These are phyloP conservation scores for Pseudogymnoascus sp. DNA, from an alignment of 2,329 filamentous ascomycete genomes.

Conservation along the genomic window DNA sequence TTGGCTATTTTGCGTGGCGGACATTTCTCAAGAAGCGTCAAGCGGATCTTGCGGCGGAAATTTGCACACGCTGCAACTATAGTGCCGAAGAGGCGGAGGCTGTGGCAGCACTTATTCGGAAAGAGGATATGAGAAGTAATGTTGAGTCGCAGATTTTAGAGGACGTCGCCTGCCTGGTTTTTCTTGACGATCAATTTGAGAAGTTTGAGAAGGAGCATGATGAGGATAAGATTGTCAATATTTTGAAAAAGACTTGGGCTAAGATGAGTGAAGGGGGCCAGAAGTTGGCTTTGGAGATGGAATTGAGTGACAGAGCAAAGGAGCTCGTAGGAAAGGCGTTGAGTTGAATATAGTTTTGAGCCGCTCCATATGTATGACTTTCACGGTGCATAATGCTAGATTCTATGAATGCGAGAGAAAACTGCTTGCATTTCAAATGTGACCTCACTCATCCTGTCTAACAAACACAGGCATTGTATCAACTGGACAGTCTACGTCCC, in stretches of 20 bases:
- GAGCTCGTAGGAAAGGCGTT: slow-evolving; percentile 56
- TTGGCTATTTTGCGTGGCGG: slow-evolving; percentile 75
- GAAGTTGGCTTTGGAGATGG: slow-evolving; percentile 56
- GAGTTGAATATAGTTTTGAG: slow-evolving; percentile 6
- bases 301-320: slow-evolving; percentile 54
- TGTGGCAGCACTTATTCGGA: slow-evolving; percentile 65
- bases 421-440: not conserved
- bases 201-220: slow-evolving; percentile 64
- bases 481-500: slow-evolving; percentile 37
- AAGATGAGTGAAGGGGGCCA: slow-evolving; percentile 61
- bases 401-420: not conserved
- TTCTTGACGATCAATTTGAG: slow-evolving; percentile 79
- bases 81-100: slow-evolving; percentile 45
- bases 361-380: not conserved
- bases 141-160: slow-evolving; percentile 68
- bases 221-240: slow-evolving; percentile 66
- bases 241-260: slow-evolving; percentile 64
- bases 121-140: slow-evolving; percentile 60
- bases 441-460: not conserved
- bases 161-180: slow-evolving; percentile 80
- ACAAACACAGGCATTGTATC: slow-evolving; percentile 40
- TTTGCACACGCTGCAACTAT: slow-evolving; percentile 38
- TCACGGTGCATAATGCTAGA: not conserved
- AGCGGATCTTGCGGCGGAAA: slow-evolving; percentile 47
- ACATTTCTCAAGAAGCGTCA: slow-evolving; percentile 64